These are phyloP conservation scores for Tricholoma sp. DNA, from an alignment of 768 basidiomycete species.

Conservation along the genomic window DNA sequence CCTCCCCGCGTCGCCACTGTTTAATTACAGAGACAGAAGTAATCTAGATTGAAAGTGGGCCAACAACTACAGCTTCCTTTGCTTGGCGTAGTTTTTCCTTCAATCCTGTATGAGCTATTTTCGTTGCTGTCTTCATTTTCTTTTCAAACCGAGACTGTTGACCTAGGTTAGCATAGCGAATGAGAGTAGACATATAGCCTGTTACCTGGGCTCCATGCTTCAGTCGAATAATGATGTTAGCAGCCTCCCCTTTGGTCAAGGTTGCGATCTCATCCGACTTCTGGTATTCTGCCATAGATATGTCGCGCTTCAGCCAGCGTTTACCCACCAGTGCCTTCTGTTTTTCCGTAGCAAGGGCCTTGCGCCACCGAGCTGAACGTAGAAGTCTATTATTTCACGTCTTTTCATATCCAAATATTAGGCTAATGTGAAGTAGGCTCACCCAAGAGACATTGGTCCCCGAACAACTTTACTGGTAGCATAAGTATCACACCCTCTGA, in stretches of 20 bases:
- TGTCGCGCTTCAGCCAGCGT: conserved; percentile 35
- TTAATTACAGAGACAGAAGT: neutral
- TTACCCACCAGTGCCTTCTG: conserved; percentile 57
- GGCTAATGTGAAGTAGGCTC: conserved; percentile 5
- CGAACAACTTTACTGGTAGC: conserved; percentile 49
- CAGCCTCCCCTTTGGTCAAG: conserved; percentile 76
- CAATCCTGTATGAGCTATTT: conserved; percentile 23
- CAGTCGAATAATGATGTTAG: conserved; percentile 70
- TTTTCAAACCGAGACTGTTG: conserved; percentile 52
- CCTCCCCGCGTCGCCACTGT: too few species aligned
- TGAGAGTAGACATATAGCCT: neutral
- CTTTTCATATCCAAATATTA: neutral
- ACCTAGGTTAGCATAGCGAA: neutral
- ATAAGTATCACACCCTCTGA: conserved; percentile 70
- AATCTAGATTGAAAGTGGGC: conserved; percentile 32
- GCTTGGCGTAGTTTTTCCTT: conserved; percentile 50
- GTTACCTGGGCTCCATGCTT: conserved; percentile 72
- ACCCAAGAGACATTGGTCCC: conserved; percentile 49
- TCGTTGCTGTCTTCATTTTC: conserved; percentile 37
- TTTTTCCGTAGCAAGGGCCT: conserved; percentile 49
- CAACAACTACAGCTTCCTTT: conserved; percentile 57
- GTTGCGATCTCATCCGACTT: conserved; percentile 28
- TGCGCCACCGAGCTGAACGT: conserved; percentile 65
- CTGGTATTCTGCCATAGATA: conserved; percentile 12
- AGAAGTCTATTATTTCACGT: conserved; percentile 38